phyloP scores from a whole-genome alignment of 306 rosid species.

The Hylodesmum podocarpum region DNA sequence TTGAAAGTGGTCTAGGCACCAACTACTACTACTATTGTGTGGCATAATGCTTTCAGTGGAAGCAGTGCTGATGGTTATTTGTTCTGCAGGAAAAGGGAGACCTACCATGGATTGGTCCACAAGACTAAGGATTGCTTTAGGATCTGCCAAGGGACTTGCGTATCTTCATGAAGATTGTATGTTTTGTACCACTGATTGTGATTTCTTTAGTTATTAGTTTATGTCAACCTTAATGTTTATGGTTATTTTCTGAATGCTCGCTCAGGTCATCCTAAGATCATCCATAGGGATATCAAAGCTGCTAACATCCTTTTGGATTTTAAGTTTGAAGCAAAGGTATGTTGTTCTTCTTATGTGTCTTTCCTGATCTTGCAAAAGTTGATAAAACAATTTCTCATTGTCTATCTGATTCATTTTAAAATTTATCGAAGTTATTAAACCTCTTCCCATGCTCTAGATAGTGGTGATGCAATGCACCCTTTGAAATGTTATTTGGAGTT shows the following conservation, averaged over 20 bases:
- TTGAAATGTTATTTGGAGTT: background rate
- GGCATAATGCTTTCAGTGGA: constrained; percentile 16
- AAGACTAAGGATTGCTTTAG: constrained; percentile 78
- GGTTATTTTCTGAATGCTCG: constrained; percentile 15
- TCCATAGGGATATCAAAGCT: constrained; percentile 93
- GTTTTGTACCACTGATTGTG: constrained; percentile 30
- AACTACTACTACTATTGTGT: background rate
- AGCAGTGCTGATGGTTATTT: constrained; percentile 30
- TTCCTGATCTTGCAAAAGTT: background rate
- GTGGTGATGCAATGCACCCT: constrained; percentile 14
- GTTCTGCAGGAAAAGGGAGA: constrained; percentile 69
- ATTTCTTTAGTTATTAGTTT: background rate
- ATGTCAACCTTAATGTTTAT: constrained; percentile 3
- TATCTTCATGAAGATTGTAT: constrained; percentile 98
- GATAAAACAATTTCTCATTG: background rate
- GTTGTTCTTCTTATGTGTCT: constrained; percentile 12
- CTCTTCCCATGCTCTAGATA: background rate
- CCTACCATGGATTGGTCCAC: constrained; percentile 95
- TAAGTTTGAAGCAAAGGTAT: constrained; percentile 92
- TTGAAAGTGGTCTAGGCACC: constrained; percentile 1
- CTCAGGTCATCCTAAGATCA: constrained; percentile 96
- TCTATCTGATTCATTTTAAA: background rate
- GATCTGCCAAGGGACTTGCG: constrained; percentile 94
- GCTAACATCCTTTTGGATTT: constrained; percentile 89
- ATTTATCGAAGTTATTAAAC: background rate